Percentiles rank a stretch among this genome's conserved stretches.
phyloP scores from a whole-genome alignment of 1,284 basidiomycete genomes.

The Ustilago cynodontis region DNA sequence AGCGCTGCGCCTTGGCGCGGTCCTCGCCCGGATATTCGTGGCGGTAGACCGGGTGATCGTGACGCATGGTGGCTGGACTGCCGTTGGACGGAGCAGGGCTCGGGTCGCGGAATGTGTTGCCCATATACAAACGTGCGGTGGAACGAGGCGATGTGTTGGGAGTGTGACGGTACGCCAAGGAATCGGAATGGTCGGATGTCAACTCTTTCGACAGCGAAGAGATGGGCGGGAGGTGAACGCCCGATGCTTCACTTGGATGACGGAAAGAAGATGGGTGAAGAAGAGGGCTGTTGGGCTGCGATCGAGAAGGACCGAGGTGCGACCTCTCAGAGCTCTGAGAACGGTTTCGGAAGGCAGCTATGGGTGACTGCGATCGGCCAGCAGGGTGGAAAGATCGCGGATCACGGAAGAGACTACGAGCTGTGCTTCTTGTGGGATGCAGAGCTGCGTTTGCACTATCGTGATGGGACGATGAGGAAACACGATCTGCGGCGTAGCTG shows the following conservation, averaged over 20 bases:
- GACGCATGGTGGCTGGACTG: slow-evolving; percentile 44
- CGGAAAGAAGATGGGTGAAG: slow-evolving; percentile 41
- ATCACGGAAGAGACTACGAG: slow-evolving; percentile 50
- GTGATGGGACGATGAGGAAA: slow-evolving; percentile 29
- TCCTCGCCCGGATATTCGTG: slow-evolving; percentile 41
- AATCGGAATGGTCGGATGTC: slow-evolving; percentile 34
- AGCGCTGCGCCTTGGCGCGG: slow-evolving; percentile 30
- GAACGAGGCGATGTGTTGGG: slow-evolving; percentile 43
- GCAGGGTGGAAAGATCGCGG: slow-evolving; percentile 42
- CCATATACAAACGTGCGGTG: slow-evolving; percentile 40
- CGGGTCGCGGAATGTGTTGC: slow-evolving; percentile 46
- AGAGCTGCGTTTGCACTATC: slow-evolving; percentile 16
- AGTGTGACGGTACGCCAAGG: slow-evolving; percentile 33
- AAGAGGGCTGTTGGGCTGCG: slow-evolving; percentile 47
- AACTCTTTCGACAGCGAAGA: slow-evolving; percentile 43
- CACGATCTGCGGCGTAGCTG: slow-evolving; percentile 29
- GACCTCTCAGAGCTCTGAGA: slow-evolving; percentile 49
- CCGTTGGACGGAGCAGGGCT: slow-evolving; percentile 44
- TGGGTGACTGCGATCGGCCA: slow-evolving; percentile 48
- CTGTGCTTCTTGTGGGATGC: slow-evolving; percentile 37
- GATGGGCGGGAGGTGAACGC: slow-evolving; percentile 49
- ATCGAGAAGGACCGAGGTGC: slow-evolving; percentile 41
- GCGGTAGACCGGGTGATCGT: slow-evolving; percentile 32
- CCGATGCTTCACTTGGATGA: slow-evolving; percentile 29
- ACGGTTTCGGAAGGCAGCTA: slow-evolving; percentile 42